Base-by-base conservation (phyloP, 2,329 filamentous ascomycete genomes). In the Alternaria sp. region DNA sequence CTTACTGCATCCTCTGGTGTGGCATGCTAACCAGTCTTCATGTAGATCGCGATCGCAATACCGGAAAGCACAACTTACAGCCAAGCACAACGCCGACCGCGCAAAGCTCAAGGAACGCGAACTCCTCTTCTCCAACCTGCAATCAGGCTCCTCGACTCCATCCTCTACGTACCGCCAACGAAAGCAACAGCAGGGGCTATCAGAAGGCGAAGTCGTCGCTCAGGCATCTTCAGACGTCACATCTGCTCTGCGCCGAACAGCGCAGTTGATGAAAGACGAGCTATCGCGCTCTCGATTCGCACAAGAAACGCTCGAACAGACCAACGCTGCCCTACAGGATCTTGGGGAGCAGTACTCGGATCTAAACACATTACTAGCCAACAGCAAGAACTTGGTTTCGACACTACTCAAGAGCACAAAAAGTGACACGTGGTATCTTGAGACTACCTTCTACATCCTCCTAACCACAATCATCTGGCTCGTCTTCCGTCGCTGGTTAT, bases 401-500 rank as follows among this genome's bases (percentile, higher is more conserved):
- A 92, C 92, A 18, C 83, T 99, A 46, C 81, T 98, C 47, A 88
- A 88, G 62, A 95, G 92, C 65, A 93, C 96, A 75, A 99, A 99
- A 84, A 95, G 91, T 66, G 95, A 99, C 76, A 97, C 94, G 3
- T 99, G 95, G 95, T 99, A 99, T 76, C 86, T 99, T 34, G 91
- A 95, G 79, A 96, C 92, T 38, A 88, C 94, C 2, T 89, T 98
- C 67, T 96, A 94, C 75, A 85, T 97, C 69, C 85, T 98, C 16
- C 73, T 91, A 22, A 86, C 81, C 6, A 97, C 93, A 1, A 88
- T 94, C 42, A 84, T 83, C 30, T 99, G 95, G 95, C 85, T 99
- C 7, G 75, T 97, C 7, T 97, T 96, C 73, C 84, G 95, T 28
- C 84, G 95, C 44, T 83, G 94, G 41, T 75, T 99, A 7, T 99